Evolutionary conservation across 148 eudicot species (phyloP).

Genomic region (Rhododendron mucronatum): DNA sequence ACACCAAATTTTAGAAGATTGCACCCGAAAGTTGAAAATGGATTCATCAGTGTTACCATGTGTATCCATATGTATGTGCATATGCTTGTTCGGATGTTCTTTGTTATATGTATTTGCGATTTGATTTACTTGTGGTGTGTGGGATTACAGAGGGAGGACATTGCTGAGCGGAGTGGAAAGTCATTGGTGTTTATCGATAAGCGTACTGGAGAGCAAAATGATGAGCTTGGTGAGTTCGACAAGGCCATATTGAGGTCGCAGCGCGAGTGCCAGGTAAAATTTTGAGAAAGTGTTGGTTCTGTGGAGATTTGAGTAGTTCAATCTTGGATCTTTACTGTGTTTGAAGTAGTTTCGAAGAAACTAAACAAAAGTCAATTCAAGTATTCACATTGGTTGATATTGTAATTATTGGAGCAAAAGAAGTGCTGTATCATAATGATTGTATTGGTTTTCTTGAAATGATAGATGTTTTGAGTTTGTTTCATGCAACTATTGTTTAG

Average conservation of each 20-base stretch:
- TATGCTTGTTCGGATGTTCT: neutral
- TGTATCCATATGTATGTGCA: neutral
- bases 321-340: neutral
- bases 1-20: neutral
- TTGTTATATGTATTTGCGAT: neutral
- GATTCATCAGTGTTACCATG: neutral
- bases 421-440: neutral
- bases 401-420: neutral
- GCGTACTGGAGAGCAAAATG: conserved; percentile 80
- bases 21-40: neutral
- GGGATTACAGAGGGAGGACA: conserved; percentile 69
- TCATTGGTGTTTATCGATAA: conserved; percentile 78
- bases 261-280: conserved; percentile 72
- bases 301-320: neutral
- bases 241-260: conserved; percentile 90
- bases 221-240: conserved; percentile 71
- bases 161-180: conserved; percentile 72
- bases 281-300: neutral
- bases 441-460: neutral
- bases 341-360: neutral
- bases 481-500: neutral
- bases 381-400: neutral
- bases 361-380: neutral
- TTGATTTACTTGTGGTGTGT: conserved; percentile 2
- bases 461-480: neutral